Conservation (phyloP, 495 filamentous ascomycete genomes). For the Tuber calosporum region DNA sequence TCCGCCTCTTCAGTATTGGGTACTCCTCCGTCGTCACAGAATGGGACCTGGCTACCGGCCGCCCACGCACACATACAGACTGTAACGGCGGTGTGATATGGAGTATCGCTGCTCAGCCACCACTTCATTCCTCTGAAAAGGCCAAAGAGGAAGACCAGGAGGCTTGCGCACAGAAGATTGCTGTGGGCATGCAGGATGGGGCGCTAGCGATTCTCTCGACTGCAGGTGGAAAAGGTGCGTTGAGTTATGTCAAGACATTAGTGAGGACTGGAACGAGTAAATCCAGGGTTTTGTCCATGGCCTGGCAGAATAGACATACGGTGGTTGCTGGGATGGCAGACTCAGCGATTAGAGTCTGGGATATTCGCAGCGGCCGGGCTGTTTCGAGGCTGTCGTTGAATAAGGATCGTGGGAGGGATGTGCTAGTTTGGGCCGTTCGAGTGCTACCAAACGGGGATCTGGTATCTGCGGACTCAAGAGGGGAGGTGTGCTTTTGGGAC, state of each 20-base stretch:
- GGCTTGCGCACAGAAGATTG: constrained; percentile 60
- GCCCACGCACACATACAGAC: constrained; percentile 69
- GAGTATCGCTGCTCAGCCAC: constrained; percentile 87
- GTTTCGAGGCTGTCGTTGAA: constrained; percentile 79
- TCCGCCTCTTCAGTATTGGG: constrained; percentile 92
- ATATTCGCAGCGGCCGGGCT: constrained; percentile 67
- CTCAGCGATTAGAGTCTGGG: constrained; percentile 81
- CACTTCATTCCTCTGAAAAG: constrained; percentile 45
- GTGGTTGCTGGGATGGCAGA: constrained; percentile 88
- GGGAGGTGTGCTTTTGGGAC: constrained; percentile 88
- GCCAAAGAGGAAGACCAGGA: constrained; percentile 28
- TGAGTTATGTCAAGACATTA: constrained; percentile 45
- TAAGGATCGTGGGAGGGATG: constrained; percentile 72
- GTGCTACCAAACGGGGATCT: constrained; percentile 79
- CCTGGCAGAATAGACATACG: constrained; percentile 73
- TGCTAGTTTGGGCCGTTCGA: constrained; percentile 88
- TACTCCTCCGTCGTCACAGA: constrained; percentile 87
- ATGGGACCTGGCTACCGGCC: constrained; percentile 77
- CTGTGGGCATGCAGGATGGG: constrained; percentile 87
- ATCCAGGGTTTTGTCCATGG: constrained; percentile 77
- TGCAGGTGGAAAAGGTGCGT: constrained; percentile 40
- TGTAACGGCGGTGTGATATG: constrained; percentile 95
- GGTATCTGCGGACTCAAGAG: constrained; percentile 88
- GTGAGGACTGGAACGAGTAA: constrained; percentile 68
- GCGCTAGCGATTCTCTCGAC: constrained; percentile 79